Percentiles rank a stretch among this genome's conserved stretches.
Evolutionary conservation across 192 early-diverging fungal genomes (phyloP).

Genomic region (Paraglomus occultum): DNA sequence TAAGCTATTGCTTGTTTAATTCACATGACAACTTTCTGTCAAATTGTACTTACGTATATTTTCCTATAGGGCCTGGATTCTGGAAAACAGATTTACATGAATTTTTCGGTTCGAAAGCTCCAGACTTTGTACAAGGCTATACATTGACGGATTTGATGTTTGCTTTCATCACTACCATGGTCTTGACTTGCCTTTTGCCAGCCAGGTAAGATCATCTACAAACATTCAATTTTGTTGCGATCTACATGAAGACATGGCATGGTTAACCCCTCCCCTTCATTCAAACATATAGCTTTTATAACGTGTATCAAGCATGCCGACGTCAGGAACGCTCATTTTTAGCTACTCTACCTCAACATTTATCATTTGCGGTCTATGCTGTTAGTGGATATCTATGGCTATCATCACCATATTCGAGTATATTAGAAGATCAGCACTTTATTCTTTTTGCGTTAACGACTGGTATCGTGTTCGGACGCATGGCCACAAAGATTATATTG

Average conservation of each 20-base stretch:
- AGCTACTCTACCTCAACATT: conserved; percentile 55
- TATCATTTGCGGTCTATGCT: conserved; percentile 60
- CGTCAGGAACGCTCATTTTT: conserved; percentile 60
- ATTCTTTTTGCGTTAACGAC: conserved; percentile 69
- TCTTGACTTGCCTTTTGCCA: conserved; percentile 54
- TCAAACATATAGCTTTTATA: conserved; percentile 32
- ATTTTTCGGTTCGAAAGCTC: neutral
- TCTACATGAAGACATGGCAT: neutral
- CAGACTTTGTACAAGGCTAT: conserved; percentile 37
- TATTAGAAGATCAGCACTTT: conserved; percentile 63
- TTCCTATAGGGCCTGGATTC: conserved; percentile 31
- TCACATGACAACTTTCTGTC: neutral
- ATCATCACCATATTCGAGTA: conserved; percentile 61
- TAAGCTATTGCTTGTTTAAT: neutral
- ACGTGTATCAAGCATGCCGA: conserved; percentile 49
- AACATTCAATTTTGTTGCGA: neutral
- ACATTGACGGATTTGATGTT: conserved; percentile 43
- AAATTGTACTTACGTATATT: neutral
- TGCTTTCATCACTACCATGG: conserved; percentile 42
- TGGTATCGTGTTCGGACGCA: conserved; percentile 78
- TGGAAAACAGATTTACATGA: conserved; percentile 34
- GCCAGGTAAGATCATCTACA: conserved; percentile 38
- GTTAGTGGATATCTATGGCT: conserved; percentile 66
- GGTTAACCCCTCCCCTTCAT: neutral
- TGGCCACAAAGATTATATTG: conserved; percentile 85